Conservation (phyloP, 306 rosid species). For the Vigna angularis region DNA sequence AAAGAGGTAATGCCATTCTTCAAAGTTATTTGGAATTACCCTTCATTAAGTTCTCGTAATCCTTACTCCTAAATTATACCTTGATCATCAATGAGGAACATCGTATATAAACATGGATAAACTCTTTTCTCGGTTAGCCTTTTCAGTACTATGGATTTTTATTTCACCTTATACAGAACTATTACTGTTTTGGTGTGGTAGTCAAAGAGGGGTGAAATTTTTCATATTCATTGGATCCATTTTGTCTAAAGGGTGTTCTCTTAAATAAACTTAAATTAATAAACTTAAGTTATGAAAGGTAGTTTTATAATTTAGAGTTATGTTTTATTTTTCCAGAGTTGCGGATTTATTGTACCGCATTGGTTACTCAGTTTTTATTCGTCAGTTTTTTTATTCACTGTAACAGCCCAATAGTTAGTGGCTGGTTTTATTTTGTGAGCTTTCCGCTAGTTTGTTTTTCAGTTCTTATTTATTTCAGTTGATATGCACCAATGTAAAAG, state of each 20-base stretch:
- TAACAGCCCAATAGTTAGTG: too few species aligned
- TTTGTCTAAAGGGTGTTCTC: neutral
- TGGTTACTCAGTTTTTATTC: too few species aligned
- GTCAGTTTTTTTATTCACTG: too few species aligned
- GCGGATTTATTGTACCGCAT: too few species aligned
- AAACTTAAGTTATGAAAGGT: too few species aligned
- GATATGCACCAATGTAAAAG: too few species aligned
- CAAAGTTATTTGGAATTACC: slow-evolving; percentile 1
- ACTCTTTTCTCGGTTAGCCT: neutral
- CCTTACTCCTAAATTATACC: neutral
- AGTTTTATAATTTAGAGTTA: too few species aligned
- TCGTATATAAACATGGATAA: neutral
- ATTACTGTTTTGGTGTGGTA: neutral
- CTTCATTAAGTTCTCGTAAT: neutral
- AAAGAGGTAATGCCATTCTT: slow-evolving; percentile 15
- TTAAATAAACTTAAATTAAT: too few species aligned
- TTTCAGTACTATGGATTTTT: neutral
- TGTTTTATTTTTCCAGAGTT: too few species aligned
- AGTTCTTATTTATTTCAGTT: too few species aligned
- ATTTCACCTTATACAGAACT: neutral
- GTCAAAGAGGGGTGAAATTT: slow-evolving; percentile 17
- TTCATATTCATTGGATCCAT: slow-evolving; percentile 9
- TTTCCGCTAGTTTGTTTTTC: too few species aligned
- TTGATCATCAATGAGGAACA: neutral
- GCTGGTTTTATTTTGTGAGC: too few species aligned